A percentile compares a stretch with the other conserved stretches of the same genome.
These are phyloP conservation scores for Boletus austroedulis DNA, from an alignment of 1,284 basidiomycete genomes.

Conservation along the genomic window DNA sequence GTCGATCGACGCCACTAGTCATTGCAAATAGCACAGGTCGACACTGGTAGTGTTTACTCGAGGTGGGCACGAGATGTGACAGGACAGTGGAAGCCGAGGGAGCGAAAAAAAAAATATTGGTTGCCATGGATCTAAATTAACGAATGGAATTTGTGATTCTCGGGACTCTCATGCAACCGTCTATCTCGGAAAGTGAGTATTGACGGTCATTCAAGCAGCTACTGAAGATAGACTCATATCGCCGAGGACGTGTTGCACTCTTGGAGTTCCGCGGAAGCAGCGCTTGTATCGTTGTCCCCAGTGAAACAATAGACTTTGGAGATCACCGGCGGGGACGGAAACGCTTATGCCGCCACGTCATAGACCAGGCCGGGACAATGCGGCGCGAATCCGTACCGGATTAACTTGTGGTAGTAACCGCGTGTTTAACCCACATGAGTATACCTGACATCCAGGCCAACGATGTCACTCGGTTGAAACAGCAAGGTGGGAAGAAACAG, in stretches of 20 bases:
- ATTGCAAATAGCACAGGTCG: conserved; percentile 1
- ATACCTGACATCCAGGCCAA: background rate
- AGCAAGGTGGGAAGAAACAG: background rate
- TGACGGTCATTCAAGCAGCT: background rate
- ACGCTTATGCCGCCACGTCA: background rate
- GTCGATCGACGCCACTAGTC: conserved; percentile 3
- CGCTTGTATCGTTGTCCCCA: background rate
- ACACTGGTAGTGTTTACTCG: background rate
- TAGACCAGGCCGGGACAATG: background rate
- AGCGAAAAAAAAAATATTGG: background rate
- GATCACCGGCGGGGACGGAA: conserved; percentile 3
- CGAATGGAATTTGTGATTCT: background rate
- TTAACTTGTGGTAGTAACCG: background rate
- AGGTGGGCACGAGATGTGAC: conserved; percentile 3
- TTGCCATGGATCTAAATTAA: background rate
- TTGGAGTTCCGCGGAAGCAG: conserved; percentile 1
- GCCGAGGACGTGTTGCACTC: background rate
- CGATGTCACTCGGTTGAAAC: background rate
- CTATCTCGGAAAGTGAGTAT: background rate
- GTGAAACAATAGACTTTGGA: background rate
- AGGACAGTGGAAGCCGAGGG: background rate
- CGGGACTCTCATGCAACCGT: background rate
- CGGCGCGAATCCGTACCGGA: background rate
- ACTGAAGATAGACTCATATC: background rate
- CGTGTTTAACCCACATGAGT: background rate